Evolutionary conservation across 2,329 filamentous ascomycete genomes (phyloP).

Genomic region (Alternaria atra): DNA sequence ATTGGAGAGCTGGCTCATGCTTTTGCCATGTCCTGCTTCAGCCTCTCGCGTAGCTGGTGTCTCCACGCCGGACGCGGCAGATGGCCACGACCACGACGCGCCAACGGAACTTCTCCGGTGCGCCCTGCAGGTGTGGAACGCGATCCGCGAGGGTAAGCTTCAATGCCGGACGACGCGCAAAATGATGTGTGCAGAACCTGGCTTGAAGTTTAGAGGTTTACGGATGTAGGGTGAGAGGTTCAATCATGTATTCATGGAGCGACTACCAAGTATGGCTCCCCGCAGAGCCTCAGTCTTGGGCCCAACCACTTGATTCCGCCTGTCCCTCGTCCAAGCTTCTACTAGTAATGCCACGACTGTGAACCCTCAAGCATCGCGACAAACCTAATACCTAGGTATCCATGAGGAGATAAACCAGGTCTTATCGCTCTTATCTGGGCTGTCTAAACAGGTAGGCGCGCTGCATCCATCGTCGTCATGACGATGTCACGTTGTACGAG

Average conservation of each 20-base stretch:
- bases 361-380: not conserved
- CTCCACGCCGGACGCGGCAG: conserved; percentile 5
- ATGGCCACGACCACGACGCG: conserved; percentile 3
- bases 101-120: conserved; percentile 10
- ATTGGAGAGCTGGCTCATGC: conserved; percentile 23
- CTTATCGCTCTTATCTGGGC: conserved; percentile 5
- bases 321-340: not conserved
- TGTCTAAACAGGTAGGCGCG: conserved; percentile 18
- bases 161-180: not conserved
- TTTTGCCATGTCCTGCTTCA: conserved; percentile 6
- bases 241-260: not conserved
- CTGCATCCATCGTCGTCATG: conserved; percentile 18
- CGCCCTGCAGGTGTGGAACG: not conserved
- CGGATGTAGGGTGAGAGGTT: not conserved
- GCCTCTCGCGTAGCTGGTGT: conserved; percentile 19
- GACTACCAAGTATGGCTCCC: conserved; percentile 4
- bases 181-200: not conserved
- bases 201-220: not conserved
- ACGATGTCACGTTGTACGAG: conserved; percentile 15
- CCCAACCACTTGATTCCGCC: not conserved
- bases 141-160: not conserved
- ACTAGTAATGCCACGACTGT: not conserved
- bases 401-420: not conserved
- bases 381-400: not conserved
- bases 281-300: conserved; percentile 16